phyloP scores from a whole-genome alignment of 352 stramenopile genomes.

The Phytophthora quininea region DNA sequence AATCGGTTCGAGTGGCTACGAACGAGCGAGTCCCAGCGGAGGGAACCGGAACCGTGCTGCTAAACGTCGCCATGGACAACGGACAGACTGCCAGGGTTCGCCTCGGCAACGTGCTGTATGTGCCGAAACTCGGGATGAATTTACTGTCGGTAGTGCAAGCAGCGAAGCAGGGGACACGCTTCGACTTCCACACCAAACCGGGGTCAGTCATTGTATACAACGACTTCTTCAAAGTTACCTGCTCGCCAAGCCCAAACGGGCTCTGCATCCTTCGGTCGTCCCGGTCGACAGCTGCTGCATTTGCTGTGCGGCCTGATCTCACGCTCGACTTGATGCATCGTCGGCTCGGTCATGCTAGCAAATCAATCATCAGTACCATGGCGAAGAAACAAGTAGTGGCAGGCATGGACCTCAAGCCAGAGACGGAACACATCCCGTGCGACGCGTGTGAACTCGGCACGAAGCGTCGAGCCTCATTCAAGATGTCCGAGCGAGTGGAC shows the following conservation, averaged over 20 bases:
- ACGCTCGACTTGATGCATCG: slow-evolving; percentile 2
- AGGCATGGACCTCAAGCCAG: background rate
- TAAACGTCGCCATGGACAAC: background rate
- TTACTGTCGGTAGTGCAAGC: background rate
- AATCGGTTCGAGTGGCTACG: background rate
- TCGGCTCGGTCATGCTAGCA: background rate
- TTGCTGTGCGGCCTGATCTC: background rate
- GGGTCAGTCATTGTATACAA: background rate
- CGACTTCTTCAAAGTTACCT: background rate
- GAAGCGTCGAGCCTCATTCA: slow-evolving; percentile 2
- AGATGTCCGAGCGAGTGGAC: background rate
- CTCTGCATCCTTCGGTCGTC: background rate
- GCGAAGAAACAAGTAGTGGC: background rate
- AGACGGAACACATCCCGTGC: background rate
- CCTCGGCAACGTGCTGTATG: background rate
- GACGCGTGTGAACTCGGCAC: background rate
- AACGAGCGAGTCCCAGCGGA: background rate
- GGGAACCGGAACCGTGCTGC: background rate
- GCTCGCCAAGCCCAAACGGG: background rate
- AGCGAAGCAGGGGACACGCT: background rate
- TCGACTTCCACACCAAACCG: slow-evolving; percentile 6
- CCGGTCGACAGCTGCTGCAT: background rate
- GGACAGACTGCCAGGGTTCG: background rate
- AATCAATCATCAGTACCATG: background rate
- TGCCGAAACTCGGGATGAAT: background rate